Evolutionary conservation across 352 stramenopile genomes (phyloP).

Genomic region (Peronospora farinosa): DNA sequence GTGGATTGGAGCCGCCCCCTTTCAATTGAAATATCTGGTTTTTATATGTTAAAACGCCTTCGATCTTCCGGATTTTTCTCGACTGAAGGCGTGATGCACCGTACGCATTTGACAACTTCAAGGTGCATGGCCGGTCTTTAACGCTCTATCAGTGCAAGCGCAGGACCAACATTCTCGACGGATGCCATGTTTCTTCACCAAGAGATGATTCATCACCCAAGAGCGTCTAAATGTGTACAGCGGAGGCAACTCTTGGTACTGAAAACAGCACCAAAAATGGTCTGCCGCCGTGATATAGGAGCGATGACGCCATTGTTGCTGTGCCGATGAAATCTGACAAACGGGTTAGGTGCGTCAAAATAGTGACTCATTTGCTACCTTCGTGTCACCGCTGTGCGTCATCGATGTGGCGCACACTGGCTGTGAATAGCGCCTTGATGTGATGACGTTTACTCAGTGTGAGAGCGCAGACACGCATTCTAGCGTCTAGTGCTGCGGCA

Average conservation of each 20-base stretch:
- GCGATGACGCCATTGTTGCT: no score
- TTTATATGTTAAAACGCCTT: neutral
- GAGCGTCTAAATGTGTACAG: no score
- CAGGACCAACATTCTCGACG: no score
- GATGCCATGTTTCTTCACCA: no score
- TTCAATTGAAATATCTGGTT: slow-evolving; percentile 1
- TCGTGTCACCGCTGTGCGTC: neutral
- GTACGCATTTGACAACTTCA: slow-evolving; percentile 11
- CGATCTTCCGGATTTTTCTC: slow-evolving; percentile 1
- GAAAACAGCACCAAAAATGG: no score
- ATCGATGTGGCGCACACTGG: neutral
- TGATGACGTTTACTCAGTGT: neutral
- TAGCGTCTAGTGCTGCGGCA: neutral
- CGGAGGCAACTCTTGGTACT: no score
- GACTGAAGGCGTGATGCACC: slow-evolving; percentile 22
- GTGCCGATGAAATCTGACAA: neutral
- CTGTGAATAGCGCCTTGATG: neutral
- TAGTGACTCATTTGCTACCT: neutral
- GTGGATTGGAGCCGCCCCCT: neutral
- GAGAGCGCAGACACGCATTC: neutral
- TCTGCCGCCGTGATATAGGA: no score
- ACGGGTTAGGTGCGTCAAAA: neutral
- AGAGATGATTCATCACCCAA: no score
- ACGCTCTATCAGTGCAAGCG: no score
- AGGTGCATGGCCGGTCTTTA: no score